These are phyloP conservation scores for Aspergillus tanneri DNA, from an alignment of 2,329 filamentous ascomycete species.

Conservation along the genomic window DNA sequence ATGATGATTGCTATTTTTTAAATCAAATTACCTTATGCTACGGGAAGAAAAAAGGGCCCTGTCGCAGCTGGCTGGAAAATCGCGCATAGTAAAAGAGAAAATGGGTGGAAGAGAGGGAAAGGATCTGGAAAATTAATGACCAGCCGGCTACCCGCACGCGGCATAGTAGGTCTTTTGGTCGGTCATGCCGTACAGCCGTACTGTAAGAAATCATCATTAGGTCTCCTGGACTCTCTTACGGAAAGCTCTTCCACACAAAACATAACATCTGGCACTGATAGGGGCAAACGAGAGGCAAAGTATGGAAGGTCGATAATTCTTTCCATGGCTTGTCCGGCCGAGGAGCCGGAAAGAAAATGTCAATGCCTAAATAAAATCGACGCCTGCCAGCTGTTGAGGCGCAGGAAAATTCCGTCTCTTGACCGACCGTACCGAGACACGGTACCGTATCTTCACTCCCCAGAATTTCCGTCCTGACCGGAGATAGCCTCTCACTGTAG, in stretches of 20 bases:
- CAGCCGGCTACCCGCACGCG: slow-evolving; percentile 21
- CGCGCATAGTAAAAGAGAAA: slow-evolving; percentile 26
- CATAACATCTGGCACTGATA: no score
- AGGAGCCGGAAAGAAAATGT: not conserved
- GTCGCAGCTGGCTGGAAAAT: slow-evolving; percentile 23
- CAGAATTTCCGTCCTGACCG: slow-evolving; percentile 3
- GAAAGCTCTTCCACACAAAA: no score
- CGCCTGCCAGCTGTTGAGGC: not conserved
- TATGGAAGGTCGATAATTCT: no score
- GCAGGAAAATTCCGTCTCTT: not conserved
- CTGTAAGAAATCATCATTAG: no score
- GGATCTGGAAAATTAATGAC: slow-evolving; percentile 23
- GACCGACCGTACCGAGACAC: slow-evolving; percentile 7
- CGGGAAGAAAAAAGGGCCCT: slow-evolving; percentile 7
- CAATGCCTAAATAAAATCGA: not conserved
- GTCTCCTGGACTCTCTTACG: no score
- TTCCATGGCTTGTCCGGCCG: no score
- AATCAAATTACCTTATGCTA: slow-evolving; percentile 9
- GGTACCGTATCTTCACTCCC: slow-evolving; percentile 3
- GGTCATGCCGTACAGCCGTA: slow-evolving; percentile 12
- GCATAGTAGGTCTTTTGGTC: slow-evolving; percentile 16
- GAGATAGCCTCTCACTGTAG: not conserved
- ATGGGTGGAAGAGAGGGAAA: slow-evolving; percentile 5
- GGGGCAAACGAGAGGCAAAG: no score
- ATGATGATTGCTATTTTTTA: slow-evolving; percentile 12